A percentile compares a stretch with the other conserved stretches of the same genome.
These are phyloP conservation scores for Boletellus sp. DNA, from an alignment of 768 basidiomycete genomes.

Conservation along the genomic window DNA sequence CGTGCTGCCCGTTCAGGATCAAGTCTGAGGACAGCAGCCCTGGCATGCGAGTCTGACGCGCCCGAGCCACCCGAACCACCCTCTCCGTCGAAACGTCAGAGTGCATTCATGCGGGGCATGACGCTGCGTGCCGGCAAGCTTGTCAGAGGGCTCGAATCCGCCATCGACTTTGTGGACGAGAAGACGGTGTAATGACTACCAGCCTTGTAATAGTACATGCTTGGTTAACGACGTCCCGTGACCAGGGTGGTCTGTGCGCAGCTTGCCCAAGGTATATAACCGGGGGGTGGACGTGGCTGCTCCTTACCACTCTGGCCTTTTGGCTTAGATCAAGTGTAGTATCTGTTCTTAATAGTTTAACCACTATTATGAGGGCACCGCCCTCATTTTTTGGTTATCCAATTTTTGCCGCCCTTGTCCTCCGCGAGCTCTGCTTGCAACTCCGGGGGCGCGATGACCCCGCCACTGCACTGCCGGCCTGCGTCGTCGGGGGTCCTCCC, in stretches of 20 bases:
- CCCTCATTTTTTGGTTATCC: constrained; percentile 54
- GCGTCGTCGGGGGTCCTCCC: constrained; percentile 9
- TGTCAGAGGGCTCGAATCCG: constrained; percentile 37
- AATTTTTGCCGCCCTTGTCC: constrained; percentile 30
- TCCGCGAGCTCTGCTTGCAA: constrained; percentile 11
- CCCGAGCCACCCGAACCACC: constrained; percentile 4
- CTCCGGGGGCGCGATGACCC: constrained; percentile 8
- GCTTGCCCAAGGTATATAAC: constrained; percentile 7
- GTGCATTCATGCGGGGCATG: constrained; percentile 31
- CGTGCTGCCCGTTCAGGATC: constrained; percentile 27
- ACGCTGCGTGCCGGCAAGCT: constrained; percentile 35
- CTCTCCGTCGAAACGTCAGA: constrained; percentile 24
- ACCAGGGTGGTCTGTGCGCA: constrained; percentile 21
- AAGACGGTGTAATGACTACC: constrained; percentile 1
- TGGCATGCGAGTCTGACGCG: constrained; percentile 12
- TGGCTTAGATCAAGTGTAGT: constrained; percentile 79
- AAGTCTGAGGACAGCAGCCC: constrained; percentile 18
- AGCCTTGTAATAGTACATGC: neutral
- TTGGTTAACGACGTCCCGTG: neutral
- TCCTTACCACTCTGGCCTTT: constrained; percentile 44
- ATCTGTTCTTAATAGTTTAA: constrained; percentile 66
- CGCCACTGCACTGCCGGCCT: constrained; percentile 5
- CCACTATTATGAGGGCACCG: constrained; percentile 58
- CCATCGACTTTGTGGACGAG: constrained; percentile 40
- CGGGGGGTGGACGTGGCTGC: rapidly evolving